Evolutionary conservation across 2,329 filamentous ascomycete species (phyloP).

Genomic region (Knoxdaviesia proteae): DNA sequence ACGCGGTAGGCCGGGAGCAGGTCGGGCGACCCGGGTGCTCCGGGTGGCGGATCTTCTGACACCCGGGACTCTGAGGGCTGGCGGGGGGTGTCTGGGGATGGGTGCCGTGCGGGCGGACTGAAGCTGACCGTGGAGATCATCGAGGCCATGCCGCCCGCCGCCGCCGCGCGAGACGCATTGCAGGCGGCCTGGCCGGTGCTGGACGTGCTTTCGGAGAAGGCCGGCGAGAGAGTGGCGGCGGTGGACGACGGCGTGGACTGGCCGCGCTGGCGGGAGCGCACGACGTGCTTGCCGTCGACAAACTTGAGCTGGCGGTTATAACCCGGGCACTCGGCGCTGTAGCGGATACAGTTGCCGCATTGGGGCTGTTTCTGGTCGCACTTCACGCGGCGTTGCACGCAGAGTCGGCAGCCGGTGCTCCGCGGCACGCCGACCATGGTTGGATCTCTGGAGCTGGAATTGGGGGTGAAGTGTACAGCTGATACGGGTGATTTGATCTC

Average conservation of each 20-base stretch:
- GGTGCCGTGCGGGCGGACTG: too few species aligned
- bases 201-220: not conserved
- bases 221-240: not conserved
- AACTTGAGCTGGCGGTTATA: slow-evolving; percentile 18
- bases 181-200: slow-evolving; percentile 1
- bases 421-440: slow-evolving; percentile 7
- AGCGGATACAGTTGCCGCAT: slow-evolving; percentile 18
- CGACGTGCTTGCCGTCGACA: slow-evolving; percentile 17
- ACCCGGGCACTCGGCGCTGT: slow-evolving; percentile 17
- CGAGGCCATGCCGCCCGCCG: too few species aligned
- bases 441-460: too few species aligned
- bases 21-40: too few species aligned
- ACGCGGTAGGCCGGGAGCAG: too few species aligned
- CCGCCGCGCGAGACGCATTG: not conserved
- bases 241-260: slow-evolving; percentile 1
- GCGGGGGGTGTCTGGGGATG: too few species aligned
- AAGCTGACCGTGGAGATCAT: too few species aligned
- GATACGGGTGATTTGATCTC: too few species aligned
- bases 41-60: too few species aligned
- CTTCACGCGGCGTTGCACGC: slow-evolving; percentile 19
- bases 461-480: too few species aligned
- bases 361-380: slow-evolving; percentile 23
- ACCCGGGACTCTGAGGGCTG: too few species aligned
- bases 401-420: slow-evolving; percentile 14
- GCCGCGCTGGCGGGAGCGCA: slow-evolving; percentile 8